Base-by-base conservation (phyloP, 768 basidiomycete species). In the Arthromyces matolae region DNA sequence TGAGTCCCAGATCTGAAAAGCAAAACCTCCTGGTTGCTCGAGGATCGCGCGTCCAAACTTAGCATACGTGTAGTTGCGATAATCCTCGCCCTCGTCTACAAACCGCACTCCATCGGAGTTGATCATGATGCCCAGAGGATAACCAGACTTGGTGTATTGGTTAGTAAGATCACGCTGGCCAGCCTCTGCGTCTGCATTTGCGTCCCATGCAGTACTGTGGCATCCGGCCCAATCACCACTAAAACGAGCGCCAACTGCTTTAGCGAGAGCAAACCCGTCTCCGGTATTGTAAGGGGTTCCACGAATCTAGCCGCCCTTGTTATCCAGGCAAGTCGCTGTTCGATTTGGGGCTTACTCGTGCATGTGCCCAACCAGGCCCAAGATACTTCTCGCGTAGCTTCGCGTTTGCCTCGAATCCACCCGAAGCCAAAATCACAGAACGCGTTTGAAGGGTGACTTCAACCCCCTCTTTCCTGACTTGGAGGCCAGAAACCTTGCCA, bases 121-220 rank as follows among this genome's bases (percentile, higher is more conserved):
- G 20, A 84, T 63, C 84, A 84, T 86, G 50, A 87, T 71, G 1
- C 84, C 84, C 8, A 85, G 67, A 3, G 85, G 83, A 57, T 86
- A 86, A 1, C 85, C 82, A 8, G 83, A 85, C 62, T 86, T 86
- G 6, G 84, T 86, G 62, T 72, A 84, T 52, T 84, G 82, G 59
- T 88, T 86, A 48, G 79, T 83, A 45, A 84, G 61, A 38, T 69
- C 67, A 41, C 82, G 77, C 47, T 79, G 71, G 16, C 84, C 84
- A 13, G 65, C 59, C 25, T 79, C 66, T 16, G 62, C 49, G 1
- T 75, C 66, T 1, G 83, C 79, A 54, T 83, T 73, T 14, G 80
- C 80, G 55, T 85, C 85, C 84, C 84, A 86, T 56, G 77, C 78
- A 4, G 83, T 84, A 50, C 80, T 82, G 56, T 86, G 85, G 53